Evolutionary conservation across 129 eudicot genomes (phyloP), one percentile per base, ranked within the genome.

Genomic region (Kitagawia praeruptora): DNA sequence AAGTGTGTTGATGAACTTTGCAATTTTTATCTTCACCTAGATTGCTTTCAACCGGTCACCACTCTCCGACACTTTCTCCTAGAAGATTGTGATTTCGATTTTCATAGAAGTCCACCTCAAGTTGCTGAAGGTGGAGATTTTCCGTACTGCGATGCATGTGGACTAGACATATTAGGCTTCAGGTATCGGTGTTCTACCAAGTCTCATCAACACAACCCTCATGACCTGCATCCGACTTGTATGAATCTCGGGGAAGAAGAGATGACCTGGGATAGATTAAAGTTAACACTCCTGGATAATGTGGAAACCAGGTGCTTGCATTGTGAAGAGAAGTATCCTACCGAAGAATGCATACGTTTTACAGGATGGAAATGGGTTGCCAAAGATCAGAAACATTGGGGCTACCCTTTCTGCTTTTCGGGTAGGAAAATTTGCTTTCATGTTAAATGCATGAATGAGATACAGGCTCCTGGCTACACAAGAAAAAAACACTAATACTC

Each of bases 181-280:
- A 69, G 74, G 25, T 69, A 69, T 15, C 42, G 39, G 42, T 69
- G 74, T 2, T 69, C 6, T 11, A 63, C 38, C 70, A 25, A 63
- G 74, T 28, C 74, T 31, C 74, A 69, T 69, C 23, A 5, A 9
- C 23, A 37, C 9, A 69, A 69, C 45, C 74, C 74, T 14, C 74
- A 69, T 69, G 74, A 69, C 39, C 42, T 69, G 74, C 74, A 69
- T 34, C 74, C 74, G 5, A 69, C 45, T 69, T 69, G 74, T 37
- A 45, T 25, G 23, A 69, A 69, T 37, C 23, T 69, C 9, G 45
- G 0, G 6, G 10, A 10, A 28, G 74, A 69, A 28, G 74, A 69
- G 6, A 69, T 15, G 74, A 38, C 3, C 19, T 34, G 74, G 74
- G 41, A 3, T 3, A 18, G 44, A 13, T 15, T 67, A 5, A 34